These are phyloP conservation scores for Hygrophorus russula DNA, from an alignment of 768 basidiomycete genomes.

Conservation along the genomic window DNA sequence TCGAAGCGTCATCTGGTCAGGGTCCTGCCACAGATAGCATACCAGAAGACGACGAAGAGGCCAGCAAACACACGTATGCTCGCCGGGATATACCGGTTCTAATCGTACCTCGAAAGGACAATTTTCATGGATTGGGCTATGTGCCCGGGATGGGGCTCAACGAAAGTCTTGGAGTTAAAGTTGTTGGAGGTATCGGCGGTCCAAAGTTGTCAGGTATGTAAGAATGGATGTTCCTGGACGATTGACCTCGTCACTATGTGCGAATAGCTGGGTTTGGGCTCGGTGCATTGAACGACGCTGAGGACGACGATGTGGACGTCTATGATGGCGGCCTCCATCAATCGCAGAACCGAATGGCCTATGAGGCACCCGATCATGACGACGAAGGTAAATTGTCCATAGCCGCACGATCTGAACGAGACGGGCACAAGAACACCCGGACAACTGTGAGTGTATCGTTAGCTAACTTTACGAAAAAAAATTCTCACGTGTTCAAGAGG, in stretches of 20 bases:
- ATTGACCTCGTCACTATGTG: neutral
- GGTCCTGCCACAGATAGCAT: constrained; percentile 21
- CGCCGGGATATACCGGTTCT: constrained; percentile 67
- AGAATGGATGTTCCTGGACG: constrained; percentile 3
- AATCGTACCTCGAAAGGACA: constrained; percentile 56
- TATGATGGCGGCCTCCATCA: constrained; percentile 42
- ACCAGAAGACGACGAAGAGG: constrained; percentile 63
- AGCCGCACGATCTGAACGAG: constrained; percentile 19
- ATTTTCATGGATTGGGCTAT: constrained; percentile 77
- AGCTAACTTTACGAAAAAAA: neutral
- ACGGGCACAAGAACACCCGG: constrained; percentile 9
- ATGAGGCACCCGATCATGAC: constrained; percentile 52
- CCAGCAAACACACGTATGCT: constrained; percentile 78
- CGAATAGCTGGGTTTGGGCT: constrained; percentile 72
- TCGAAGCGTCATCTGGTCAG: constrained; percentile 28
- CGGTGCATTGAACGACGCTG: constrained; percentile 86
- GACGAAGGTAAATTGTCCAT: constrained; percentile 47
- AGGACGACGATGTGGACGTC: constrained; percentile 84
- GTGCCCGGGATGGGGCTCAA: constrained; percentile 48
- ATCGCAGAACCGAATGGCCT: constrained; percentile 44
- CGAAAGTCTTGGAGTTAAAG: constrained; percentile 40
- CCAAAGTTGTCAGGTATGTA: constrained; percentile 45
- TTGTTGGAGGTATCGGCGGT: constrained; percentile 22
- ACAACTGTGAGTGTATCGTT: constrained; percentile 17
- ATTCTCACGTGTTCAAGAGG: constrained; percentile 21